phyloP scores from a whole-genome alignment of 768 basidiomycete species.

The Trametes elegans region DNA sequence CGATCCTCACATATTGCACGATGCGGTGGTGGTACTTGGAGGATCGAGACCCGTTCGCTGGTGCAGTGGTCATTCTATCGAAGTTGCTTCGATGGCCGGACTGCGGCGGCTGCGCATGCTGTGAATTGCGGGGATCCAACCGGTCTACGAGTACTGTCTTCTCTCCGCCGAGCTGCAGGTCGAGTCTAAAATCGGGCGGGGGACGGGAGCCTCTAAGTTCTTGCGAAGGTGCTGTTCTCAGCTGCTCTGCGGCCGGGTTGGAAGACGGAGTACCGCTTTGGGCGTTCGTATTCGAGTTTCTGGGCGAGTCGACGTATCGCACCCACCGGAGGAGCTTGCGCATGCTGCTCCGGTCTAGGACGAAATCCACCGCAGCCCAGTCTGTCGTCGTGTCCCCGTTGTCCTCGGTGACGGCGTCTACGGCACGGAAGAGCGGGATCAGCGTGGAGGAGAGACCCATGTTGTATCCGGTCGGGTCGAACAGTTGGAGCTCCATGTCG shows the following conservation, averaged over 20 bases:
- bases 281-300: neutral
- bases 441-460: slow-evolving; percentile 34
- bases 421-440: slow-evolving; percentile 58
- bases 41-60: slow-evolving; percentile 11
- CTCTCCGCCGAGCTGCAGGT: slow-evolving; percentile 56
- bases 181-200: slow-evolving; percentile 53
- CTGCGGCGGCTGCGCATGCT: slow-evolving; percentile 24
- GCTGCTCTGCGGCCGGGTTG: neutral
- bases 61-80: slow-evolving; percentile 31
- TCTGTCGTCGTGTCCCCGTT: slow-evolving; percentile 28
- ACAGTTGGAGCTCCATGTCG: slow-evolving; percentile 47
- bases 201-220: no score
- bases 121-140: slow-evolving; percentile 42
- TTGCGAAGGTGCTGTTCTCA: no score
- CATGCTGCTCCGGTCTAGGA: slow-evolving; percentile 65
- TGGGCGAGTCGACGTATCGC: slow-evolving; percentile 10
- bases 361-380: slow-evolving; percentile 39
- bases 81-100: slow-evolving; percentile 59
- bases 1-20: slow-evolving; percentile 21
- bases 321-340: slow-evolving; percentile 62
- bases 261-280: neutral
- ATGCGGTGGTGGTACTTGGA: slow-evolving; percentile 18
- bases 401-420: slow-evolving; percentile 37
- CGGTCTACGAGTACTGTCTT: slow-evolving; percentile 63
- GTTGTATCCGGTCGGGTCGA: slow-evolving; percentile 57